Base-by-base conservation (phyloP, 345 rosid species). In the Brassica cretica region DNA sequence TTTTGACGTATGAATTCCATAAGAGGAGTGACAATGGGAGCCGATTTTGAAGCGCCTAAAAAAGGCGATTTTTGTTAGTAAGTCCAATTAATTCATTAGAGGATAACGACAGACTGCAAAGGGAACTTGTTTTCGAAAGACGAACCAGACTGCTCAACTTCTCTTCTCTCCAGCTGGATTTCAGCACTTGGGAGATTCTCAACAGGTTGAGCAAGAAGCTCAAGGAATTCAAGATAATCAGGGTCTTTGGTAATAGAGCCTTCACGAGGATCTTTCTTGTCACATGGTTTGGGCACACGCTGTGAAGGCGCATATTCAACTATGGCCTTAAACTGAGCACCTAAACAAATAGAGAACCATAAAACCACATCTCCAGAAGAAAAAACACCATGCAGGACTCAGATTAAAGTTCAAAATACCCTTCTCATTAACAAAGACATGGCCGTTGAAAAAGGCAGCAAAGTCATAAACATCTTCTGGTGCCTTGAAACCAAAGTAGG, bases 1-100 rank as follows among this genome's bases (percentile, higher is more conserved):
- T 86, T 90, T 77, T 87, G 91, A 6, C 94, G 89, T 33, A 91
- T 87, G 84, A 86, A 91, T 79, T 91, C 93, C 97, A 91, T 91
- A 30, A 91, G 81, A 29, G 97, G 93, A 11, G 97, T 91, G 68
- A 90, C 81, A 63, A 88, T 76, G 27, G 81, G 85, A 72, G 86
- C 68, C 10, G 86, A 85, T 82, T 87, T 87, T 11, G 85, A 49
- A 60, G 81, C 70, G 24, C 89, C 92, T 91, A 72, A 2, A 44
- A 2, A 44, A 27, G 18, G 19, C 15, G 6, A 76, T 6, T 21
- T 73, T 24, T 1, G 5, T 69, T 27, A 75, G 64, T 11, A 67
- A 44, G 1, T 56, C 44, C 27, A 60, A 41, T 18, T 11, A 14
- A n/a, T 56, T 18, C 15, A 11, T 2, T 24, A 35, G 5, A 64